phyloP scores from a whole-genome alignment of 305 asterid species.

The Rubia peregrina region DNA sequence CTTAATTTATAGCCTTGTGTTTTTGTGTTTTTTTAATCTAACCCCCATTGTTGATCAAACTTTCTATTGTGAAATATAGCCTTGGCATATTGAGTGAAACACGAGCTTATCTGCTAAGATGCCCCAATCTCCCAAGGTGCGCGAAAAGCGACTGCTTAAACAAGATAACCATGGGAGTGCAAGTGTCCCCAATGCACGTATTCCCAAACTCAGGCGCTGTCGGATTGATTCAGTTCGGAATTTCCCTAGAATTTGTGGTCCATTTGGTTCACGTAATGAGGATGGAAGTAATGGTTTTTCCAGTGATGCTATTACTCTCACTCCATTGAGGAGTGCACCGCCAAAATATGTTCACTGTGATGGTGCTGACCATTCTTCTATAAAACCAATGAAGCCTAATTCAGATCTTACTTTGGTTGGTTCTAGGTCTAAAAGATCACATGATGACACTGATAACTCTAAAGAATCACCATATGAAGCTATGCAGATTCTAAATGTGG shows the following conservation, averaged over 20 bases:
- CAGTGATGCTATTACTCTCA: not conserved
- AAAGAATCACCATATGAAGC: not conserved
- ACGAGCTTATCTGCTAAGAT: not conserved
- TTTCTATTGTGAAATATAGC: not conserved
- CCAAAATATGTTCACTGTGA: not conserved
- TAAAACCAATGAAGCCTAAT: not conserved
- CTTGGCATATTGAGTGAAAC: not conserved
- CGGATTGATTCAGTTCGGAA: not conserved
- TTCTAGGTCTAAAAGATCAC: not conserved
- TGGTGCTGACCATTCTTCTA: not conserved
- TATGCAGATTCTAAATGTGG: not conserved
- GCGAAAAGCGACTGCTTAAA: not conserved
- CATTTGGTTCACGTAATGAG: not conserved
- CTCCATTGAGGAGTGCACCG: not conserved
- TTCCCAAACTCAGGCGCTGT: not conserved
- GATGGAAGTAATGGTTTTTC: not conserved
- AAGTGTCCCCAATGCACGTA: not conserved
- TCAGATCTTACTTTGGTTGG: not conserved
- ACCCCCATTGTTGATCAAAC: not conserved
- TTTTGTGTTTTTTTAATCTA: not conserved
- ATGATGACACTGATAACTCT: not conserved
- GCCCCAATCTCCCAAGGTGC: conserved; percentile 1
- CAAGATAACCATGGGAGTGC: not conserved
- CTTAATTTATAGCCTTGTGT: not conserved
- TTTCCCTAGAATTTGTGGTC: not conserved